Conservation (phyloP, 2,329 filamentous ascomycete genomes). For the Hirsutella minnesotensis region DNA sequence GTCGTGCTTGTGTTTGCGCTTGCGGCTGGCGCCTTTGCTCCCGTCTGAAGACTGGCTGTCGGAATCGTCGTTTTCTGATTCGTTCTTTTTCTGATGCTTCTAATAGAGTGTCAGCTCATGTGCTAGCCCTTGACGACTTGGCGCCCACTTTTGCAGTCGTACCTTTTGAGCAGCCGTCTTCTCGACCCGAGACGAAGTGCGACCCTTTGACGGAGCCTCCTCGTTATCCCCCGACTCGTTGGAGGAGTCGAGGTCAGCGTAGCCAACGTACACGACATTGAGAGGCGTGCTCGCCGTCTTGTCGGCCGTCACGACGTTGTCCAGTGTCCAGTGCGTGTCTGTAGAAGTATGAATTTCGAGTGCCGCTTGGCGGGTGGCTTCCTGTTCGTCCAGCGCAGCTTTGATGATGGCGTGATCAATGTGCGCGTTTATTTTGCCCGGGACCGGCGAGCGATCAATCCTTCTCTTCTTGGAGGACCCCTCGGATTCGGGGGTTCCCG, state of each 20-base stretch:
- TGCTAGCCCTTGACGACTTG: slow-evolving; percentile 6
- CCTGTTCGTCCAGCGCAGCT: slow-evolving; percentile 53
- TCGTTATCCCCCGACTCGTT: slow-evolving; percentile 23
- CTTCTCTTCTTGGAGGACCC: slow-evolving; percentile 55
- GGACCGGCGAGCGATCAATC: slow-evolving; percentile 22
- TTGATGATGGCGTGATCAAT: slow-evolving; percentile 49
- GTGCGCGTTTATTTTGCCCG: slow-evolving; percentile 22
- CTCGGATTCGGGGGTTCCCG: slow-evolving; percentile 33
- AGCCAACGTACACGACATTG: slow-evolving; percentile 48
- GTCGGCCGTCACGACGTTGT: slow-evolving; percentile 24
- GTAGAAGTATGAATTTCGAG: slow-evolving; percentile 51
- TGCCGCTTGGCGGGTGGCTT: slow-evolving; percentile 49
- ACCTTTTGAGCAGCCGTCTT: slow-evolving; percentile 17
- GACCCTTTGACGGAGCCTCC: slow-evolving; percentile 19
- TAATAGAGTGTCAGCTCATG: neutral
- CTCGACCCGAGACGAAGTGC: slow-evolving; percentile 21
- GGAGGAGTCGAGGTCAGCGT: slow-evolving; percentile 35
- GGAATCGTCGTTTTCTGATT: slow-evolving; percentile 11
- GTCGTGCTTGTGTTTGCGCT: slow-evolving; percentile 15
- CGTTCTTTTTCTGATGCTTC: neutral
- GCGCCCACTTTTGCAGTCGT: slow-evolving; percentile 6
- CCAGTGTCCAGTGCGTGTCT: slow-evolving; percentile 68
- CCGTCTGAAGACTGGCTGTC: slow-evolving; percentile 15
- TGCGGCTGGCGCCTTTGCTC: slow-evolving; percentile 11
- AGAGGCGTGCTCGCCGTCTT: slow-evolving; percentile 24